These are phyloP conservation scores for Paraglomus brasilianum DNA, from an alignment of 192 early-diverging fungal species.

Conservation along the genomic window DNA sequence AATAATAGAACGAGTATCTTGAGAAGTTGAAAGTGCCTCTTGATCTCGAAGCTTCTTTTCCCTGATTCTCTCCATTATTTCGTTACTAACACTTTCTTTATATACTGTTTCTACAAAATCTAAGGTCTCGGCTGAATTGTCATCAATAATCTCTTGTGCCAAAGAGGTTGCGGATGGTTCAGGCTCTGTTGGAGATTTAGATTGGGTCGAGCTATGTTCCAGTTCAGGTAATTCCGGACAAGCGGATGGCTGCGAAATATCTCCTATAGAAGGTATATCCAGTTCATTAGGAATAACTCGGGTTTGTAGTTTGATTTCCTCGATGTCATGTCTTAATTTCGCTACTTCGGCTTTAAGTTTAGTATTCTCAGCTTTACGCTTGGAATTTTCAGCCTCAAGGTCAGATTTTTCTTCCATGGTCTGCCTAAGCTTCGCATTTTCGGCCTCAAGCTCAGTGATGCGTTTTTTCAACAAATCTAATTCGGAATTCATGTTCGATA, in stretches of 20 bases:
- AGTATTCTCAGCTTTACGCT: background rate
- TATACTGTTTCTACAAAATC: slow-evolving; percentile 1
- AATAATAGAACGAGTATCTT: too few relatives aligned
- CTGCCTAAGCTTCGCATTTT: background rate
- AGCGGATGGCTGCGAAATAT: too few relatives aligned
- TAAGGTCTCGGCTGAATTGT: background rate
- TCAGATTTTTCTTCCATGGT: background rate
- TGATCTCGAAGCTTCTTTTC: slow-evolving; percentile 16
- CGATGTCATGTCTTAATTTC: background rate
- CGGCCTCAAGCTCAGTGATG: background rate
- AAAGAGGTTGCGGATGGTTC: background rate
- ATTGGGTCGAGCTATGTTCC: slow-evolving; percentile 9
- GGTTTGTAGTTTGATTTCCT: slow-evolving; percentile 9
- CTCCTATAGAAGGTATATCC: slow-evolving; percentile 14
- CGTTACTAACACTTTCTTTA: slow-evolving; percentile 5
- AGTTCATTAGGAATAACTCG: slow-evolving; percentile 1
- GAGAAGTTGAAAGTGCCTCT: slow-evolving; percentile 9
- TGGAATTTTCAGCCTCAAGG: background rate
- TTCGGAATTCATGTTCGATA: slow-evolving; percentile 6
- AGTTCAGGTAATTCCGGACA: slow-evolving; percentile 8
- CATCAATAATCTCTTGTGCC: too few relatives aligned
- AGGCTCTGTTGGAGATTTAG: too few relatives aligned
- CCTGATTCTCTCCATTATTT: background rate
- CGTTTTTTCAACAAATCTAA: slow-evolving; percentile 21
- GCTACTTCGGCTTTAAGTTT: background rate